A percentile compares a stretch with the other conserved stretches of the same genome.
Conservation (phyloP, 2,329 filamentous ascomycete species). For the Plectosphaerella plurivora region DNA sequence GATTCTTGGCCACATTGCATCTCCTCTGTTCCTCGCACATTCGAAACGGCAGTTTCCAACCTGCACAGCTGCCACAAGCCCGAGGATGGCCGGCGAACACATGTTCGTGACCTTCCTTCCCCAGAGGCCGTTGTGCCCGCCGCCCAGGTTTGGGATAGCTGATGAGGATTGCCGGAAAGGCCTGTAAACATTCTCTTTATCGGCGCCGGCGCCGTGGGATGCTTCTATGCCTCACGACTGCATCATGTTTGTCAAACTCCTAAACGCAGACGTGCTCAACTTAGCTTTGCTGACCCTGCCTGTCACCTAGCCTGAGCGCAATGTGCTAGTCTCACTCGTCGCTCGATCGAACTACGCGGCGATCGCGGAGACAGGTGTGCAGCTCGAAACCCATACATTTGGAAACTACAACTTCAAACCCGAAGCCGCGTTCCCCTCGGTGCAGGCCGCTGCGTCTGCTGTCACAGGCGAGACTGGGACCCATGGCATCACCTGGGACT, state of each 20-base stretch:
- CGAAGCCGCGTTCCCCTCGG: constrained; percentile 57
- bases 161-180: constrained; percentile 16
- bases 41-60: too few species aligned
- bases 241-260: constrained; percentile 42
- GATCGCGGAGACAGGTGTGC: constrained; percentile 57
- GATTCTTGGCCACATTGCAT: too few species aligned
- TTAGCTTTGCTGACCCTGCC: constrained; percentile 6
- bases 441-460: constrained; percentile 44
- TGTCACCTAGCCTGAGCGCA: constrained; percentile 34
- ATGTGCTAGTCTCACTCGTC: constrained; percentile 62
- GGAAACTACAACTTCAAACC: constrained; percentile 63
- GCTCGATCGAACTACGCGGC: constrained; percentile 69
- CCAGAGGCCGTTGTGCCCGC: too few species aligned
- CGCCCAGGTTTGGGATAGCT: too few species aligned
- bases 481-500: constrained; percentile 38
- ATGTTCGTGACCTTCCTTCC: too few species aligned
- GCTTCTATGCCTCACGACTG: constrained; percentile 67
- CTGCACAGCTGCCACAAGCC: too few species aligned
- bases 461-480: constrained; percentile 8
- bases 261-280: too few species aligned
- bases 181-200: constrained; percentile 60
- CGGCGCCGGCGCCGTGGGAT: constrained; percentile 67
- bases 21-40: too few species aligned
- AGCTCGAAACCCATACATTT: constrained; percentile 61
- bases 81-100: too few species aligned